A percentile compares a stretch with the other conserved stretches of the same genome.
Evolutionary conservation across 2,329 filamentous ascomycete genomes (phyloP).

Genomic region (Atkinsonella texensis): DNA sequence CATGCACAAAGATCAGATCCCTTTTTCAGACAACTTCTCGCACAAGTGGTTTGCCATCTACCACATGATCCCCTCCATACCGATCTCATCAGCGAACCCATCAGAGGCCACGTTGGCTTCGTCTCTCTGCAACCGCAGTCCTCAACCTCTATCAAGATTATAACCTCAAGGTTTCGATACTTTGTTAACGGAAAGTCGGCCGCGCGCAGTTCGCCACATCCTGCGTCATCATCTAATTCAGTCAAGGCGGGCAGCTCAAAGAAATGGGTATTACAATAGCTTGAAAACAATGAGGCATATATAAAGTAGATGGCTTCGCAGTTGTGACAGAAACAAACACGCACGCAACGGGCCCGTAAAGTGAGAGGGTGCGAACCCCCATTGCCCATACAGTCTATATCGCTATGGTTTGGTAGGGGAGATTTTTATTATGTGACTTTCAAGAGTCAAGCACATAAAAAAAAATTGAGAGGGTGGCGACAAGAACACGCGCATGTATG

Average conservation of each 20-base stretch:
- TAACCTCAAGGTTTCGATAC: not conserved
- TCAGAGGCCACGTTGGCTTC: not conserved
- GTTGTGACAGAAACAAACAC: conserved; percentile 20
- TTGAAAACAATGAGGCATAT: not conserved
- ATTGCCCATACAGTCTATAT: conserved; percentile 26
- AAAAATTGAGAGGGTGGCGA: not conserved
- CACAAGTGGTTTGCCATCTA: conserved; percentile 7
- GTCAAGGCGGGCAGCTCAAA: not conserved
- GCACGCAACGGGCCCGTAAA: conserved; percentile 16
- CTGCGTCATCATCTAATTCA: not conserved
- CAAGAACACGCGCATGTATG: not conserved
- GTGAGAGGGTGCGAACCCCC: conserved; percentile 23
- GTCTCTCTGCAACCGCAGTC: not conserved
- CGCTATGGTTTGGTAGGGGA: conserved; percentile 14
- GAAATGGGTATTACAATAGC: conserved; percentile 5
- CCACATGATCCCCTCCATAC: not conserved
- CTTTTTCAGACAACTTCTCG: not conserved
- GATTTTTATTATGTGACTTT: not conserved
- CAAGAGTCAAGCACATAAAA: not conserved
- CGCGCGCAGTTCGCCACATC: not conserved
- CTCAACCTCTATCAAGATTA: not conserved
- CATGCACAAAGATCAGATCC: not conserved
- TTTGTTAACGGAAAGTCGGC: not conserved
- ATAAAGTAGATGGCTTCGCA: conserved; percentile 15
- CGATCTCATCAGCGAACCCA: not conserved